Percentiles rank a stretch among this genome's conserved stretches.
These are phyloP conservation scores for Aristolochia californica DNA, from an alignment of 164 flowering plant genomes.

Conservation along the genomic window DNA sequence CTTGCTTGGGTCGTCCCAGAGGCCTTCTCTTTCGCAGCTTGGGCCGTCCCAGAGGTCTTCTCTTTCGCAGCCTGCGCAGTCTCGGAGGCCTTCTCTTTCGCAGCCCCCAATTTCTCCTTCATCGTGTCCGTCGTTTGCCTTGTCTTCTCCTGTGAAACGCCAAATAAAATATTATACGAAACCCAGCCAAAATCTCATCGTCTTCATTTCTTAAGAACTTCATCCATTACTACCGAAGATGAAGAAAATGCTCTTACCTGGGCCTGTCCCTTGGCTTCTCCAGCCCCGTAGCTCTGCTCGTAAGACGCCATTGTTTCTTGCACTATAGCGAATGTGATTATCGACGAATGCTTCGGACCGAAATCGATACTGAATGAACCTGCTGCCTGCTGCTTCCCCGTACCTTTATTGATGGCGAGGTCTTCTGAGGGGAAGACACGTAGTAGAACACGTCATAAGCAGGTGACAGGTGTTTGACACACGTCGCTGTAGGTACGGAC, in stretches of 20 bases:
- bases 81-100: neutral
- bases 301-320: slow-evolving; percentile 7
- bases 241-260: slow-evolving; percentile 1
- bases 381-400: no score
- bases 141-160: neutral
- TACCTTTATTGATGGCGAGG: no score
- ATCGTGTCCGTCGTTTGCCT: neutral
- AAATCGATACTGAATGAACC: no score
- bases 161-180: neutral
- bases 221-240: no score
- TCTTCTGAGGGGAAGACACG: no score
- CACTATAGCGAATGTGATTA: no score
- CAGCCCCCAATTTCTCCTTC: neutral
- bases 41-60: slow-evolving; percentile 6
- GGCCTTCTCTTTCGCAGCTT: neutral
- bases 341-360: no score
- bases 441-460: no score
- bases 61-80: neutral
- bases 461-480: no score
- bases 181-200: neutral
- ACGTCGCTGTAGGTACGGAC: no score
- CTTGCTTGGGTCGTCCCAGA: neutral
- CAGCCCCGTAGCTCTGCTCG: slow-evolving; percentile 4
- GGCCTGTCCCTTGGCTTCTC: slow-evolving; percentile 11
- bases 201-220: neutral